Evolutionary conservation across 495 filamentous ascomycete species (phyloP), one percentile per base, ranked within the genome.

Genomic region (Choiromyces venosus): DNA sequence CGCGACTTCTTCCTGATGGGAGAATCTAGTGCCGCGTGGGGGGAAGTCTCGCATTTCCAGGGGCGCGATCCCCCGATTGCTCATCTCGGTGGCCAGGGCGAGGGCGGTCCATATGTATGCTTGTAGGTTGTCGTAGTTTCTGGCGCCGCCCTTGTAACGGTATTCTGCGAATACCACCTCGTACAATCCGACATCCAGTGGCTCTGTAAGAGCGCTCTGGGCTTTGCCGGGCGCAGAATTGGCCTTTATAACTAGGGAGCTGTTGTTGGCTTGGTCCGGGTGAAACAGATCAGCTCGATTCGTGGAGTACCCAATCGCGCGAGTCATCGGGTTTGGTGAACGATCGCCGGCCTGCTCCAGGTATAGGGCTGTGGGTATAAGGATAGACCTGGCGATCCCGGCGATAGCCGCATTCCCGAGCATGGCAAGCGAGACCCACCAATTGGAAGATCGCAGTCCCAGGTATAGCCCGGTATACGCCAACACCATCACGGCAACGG

Each of bases 381-480:
- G 33, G 12, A 74, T 5, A 4, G 73, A 71, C n/a, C 73, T 40
- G 0, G 73, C 73, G 8, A 72, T 16, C 8, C 38, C 68, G 8
- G 69, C 39, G 18, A 67, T 42, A 0, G 69, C 69, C 33, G 69
- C 39, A 29, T 46, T 67, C 19, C 21, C 73, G 0, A 74, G 36
- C 35, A 74, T 74, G 21, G 42, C n/a, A 38, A 76, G 39, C 2
- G 70, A 74, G 21, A 69, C 67, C 74, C 76, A 76, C 76, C 74
- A 76, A 1, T 40, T 16, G 0, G 76, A 76, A 37, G 69, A 38
- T 6, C 76, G 74, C 1, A 78, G 36, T 16, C 73, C 70, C 1
- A 78, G n/a, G 46, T 76, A 78, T 4, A 78, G 66, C 16, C 40
- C 70, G 7, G 68, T 37, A 37, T 76, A 76, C 25, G 68, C 76